Percentiles rank a stretch among this genome's conserved stretches.
phyloP scores from a whole-genome alignment of 768 basidiomycete genomes.

The Kwoniella bestiolae region DNA sequence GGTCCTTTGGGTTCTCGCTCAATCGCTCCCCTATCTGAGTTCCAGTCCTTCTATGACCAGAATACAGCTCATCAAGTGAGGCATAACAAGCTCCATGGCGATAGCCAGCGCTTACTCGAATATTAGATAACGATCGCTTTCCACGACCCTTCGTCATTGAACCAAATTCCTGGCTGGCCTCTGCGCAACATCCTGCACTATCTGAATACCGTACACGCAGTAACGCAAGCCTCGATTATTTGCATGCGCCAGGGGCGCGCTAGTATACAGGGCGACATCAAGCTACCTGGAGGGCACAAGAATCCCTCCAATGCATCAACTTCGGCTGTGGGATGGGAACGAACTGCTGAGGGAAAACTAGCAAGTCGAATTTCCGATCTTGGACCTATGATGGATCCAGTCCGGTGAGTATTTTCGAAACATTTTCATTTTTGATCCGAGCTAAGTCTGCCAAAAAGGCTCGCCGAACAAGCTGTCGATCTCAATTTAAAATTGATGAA shows the following conservation, averaged over 20 bases:
- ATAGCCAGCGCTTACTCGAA: neutral
- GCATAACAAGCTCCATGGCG: conserved; percentile 3
- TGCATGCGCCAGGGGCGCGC: conserved; percentile 67
- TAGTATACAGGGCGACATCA: conserved; percentile 15
- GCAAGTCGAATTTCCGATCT: conserved; percentile 86
- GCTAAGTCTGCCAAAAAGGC: conserved; percentile 60
- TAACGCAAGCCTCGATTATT: conserved; percentile 64
- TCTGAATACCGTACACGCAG: conserved; percentile 67
- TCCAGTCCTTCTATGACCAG: conserved; percentile 63
- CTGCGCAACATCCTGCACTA: conserved; percentile 88
- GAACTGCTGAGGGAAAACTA: conserved; percentile 83
- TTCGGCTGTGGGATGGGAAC: conserved; percentile 91
- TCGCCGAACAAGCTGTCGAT: conserved; percentile 97
- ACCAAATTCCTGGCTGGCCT: conserved; percentile 83
- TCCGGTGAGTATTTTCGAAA: conserved; percentile 61
- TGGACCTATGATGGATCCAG: conserved; percentile 95
- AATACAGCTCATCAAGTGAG: conserved; percentile 61
- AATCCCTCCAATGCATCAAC: conserved; percentile 56
- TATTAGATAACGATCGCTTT: conserved; percentile 67
- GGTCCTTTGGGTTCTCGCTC: conserved; percentile 21
- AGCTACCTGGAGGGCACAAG: neutral
- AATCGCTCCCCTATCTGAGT: conserved; percentile 19
- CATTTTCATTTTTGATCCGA: neutral
- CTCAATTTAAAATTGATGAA: conserved; percentile 96
- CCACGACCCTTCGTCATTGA: conserved; percentile 80